Base-by-base conservation (phyloP, 495 filamentous ascomycete species). In the Penicillium verhagenii region DNA sequence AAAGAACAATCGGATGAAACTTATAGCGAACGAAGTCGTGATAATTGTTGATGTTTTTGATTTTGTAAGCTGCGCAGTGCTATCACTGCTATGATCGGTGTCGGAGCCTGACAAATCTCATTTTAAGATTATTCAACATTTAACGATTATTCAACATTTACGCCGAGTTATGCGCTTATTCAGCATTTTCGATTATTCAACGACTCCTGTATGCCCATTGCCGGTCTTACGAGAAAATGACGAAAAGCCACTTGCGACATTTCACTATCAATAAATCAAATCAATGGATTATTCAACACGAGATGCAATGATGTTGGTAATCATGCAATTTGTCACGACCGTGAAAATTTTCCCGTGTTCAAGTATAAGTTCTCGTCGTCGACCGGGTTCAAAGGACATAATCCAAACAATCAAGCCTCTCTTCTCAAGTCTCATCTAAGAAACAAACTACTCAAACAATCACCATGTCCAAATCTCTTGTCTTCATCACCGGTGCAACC, bases 401-500 rank as follows among this genome's bases (percentile, higher is more conserved):
- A 11, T 43, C 19, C 21, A 9, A 11, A 43, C 18, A 43, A 10
- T 9, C 18, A 43, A 21, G 8, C 23, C 6, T 10, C 23, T 21
- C 40, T 10, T 10, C 23, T 21, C 40, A 23, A 23, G 4, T n/a
- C 18, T 21, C 38, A 40, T 40, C 11, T 43, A 11, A 43, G 18
- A 5, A 43, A 3, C 16, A 46, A n/a, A n/a, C 5, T 14, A 11
- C 2, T 11, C 13, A 25, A 25, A 10, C 20, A 23, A 14, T 19
- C 47, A 40, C 8, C 4, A 52, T 52, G 49, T 11, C 49, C 10
- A 43, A 52, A 11, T 24, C 28, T 18, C 56, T 58, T 14, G 33
- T 70, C 38, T 64, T 75, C 52, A 63, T 73, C 50, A 68, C 67
- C 8, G 52, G 52, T 5, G 40, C 52, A 4, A 47, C 52, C 10